phyloP scores from a whole-genome alignment of 2,329 filamentous ascomycete species.

The Venturia pyrina region DNA sequence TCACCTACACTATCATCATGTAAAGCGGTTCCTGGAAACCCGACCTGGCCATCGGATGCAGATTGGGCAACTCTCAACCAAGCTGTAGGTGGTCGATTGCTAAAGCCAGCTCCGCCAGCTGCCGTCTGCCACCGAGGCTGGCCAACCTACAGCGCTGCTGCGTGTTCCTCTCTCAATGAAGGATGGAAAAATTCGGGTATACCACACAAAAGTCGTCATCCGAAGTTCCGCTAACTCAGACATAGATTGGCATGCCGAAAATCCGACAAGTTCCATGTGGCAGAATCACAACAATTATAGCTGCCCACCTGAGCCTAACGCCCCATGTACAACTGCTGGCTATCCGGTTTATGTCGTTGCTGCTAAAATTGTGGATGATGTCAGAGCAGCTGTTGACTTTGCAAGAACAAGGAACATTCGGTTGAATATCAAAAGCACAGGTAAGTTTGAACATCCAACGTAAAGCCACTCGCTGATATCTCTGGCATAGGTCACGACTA shows the following conservation, averaged over 20 bases:
- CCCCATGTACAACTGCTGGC: not conserved
- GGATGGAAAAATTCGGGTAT: slow-evolving; percentile 3
- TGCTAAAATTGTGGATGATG: slow-evolving; percentile 32
- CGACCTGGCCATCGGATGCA: slow-evolving; percentile 4
- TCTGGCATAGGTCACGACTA: not conserved
- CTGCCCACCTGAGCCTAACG: slow-evolving; percentile 9
- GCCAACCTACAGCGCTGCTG: not conserved
- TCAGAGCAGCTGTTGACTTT: slow-evolving; percentile 39
- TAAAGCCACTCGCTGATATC: slow-evolving; percentile 28
- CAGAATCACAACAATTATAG: slow-evolving; percentile 13
- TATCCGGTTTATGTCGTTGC: slow-evolving; percentile 34
- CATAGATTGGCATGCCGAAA: not conserved
- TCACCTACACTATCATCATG: not conserved
- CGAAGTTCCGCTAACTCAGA: not conserved
- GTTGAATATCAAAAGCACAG: slow-evolving; percentile 42
- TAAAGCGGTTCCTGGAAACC: slow-evolving; percentile 2
- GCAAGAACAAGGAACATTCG: slow-evolving; percentile 38
- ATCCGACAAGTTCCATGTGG: slow-evolving; percentile 13
- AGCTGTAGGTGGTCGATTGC: slow-evolving; percentile 3
- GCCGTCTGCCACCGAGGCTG: slow-evolving; percentile 7
- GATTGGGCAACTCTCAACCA: slow-evolving; percentile 7
- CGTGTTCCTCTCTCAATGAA: not conserved
- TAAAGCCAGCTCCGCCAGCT: slow-evolving; percentile 11
- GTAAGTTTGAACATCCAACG: not conserved
- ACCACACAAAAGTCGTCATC: not conserved